Evolutionary conservation across 306 rosid species (phyloP).

Genomic region (Crotalaria pallida): DNA sequence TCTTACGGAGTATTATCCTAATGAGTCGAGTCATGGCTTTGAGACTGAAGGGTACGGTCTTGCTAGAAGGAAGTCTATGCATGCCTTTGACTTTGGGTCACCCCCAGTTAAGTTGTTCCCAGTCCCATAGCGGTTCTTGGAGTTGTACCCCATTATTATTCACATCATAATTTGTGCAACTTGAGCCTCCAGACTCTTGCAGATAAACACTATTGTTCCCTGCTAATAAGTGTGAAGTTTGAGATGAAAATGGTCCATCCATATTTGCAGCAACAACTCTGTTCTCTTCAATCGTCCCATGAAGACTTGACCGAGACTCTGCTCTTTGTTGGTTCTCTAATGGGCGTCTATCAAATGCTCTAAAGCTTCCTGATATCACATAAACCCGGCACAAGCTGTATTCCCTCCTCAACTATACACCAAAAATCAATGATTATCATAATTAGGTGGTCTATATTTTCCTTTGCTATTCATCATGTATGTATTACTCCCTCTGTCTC

Average conservation of each 20-base stretch:
- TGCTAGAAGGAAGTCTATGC: constrained; percentile 1
- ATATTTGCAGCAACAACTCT: neutral
- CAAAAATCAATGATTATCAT: neutral
- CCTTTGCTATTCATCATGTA: neutral
- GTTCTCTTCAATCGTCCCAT: constrained; percentile 9
- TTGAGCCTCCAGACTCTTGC: constrained; percentile 25
- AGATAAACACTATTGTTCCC: neutral
- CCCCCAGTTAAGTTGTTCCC: constrained; percentile 44
- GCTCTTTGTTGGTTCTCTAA: neutral
- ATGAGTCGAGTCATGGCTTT: neutral
- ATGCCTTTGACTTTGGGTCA: constrained; percentile 14
- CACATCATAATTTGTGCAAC: constrained; percentile 19
- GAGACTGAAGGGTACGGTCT: neutral
- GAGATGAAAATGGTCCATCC: constrained; percentile 36
- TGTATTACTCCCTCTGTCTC: no score
- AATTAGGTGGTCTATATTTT: neutral
- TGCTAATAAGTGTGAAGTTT: constrained; percentile 27
- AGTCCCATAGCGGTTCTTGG: constrained; percentile 47
- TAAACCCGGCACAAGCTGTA: constrained; percentile 82
- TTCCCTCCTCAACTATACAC: constrained; percentile 61
- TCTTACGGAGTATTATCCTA: neutral
- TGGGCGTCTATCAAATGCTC: constrained; percentile 86
- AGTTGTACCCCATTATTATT: constrained; percentile 9
- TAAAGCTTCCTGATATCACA: constrained; percentile 63
- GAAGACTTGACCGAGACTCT: neutral